Conservation (phyloP, 768 basidiomycete genomes). For the Candolleomyces eurysporus region DNA sequence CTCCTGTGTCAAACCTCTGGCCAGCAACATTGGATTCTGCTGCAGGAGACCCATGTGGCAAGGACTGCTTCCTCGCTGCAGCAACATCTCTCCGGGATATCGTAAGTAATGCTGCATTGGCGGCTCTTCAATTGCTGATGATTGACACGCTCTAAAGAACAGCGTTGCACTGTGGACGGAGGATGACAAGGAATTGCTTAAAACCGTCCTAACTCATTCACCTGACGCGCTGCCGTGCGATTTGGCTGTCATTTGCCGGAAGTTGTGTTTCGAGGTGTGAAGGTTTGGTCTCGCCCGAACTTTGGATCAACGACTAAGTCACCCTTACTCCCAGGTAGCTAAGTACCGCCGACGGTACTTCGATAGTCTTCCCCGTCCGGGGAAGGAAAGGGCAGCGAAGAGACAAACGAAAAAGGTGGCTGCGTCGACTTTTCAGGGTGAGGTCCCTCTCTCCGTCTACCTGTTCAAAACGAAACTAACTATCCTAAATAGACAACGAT, state of each 20-base stretch:
- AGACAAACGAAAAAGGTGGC: neutral
- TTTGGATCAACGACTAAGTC: constrained; percentile 12
- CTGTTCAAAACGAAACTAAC: too few species aligned
- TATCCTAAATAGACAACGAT: constrained; percentile 1
- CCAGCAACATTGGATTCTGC: constrained; percentile 16
- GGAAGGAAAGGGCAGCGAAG: neutral
- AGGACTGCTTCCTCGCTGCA: constrained; percentile 29
- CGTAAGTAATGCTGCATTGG: constrained; percentile 6
- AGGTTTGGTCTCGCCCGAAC: neutral
- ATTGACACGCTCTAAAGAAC: neutral
- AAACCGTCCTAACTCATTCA: constrained; percentile 36
- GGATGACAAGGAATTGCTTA: constrained; percentile 24
- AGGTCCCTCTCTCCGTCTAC: neutral
- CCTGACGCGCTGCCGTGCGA: constrained; percentile 51
- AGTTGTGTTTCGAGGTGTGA: constrained; percentile 45
- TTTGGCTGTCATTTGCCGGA: constrained; percentile 45
- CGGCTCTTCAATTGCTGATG: neutral
- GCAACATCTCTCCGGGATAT: constrained; percentile 6
- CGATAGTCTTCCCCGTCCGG: too few species aligned
- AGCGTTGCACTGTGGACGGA: constrained; percentile 22
- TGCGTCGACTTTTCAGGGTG: neutral
- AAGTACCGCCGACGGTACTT: constrained; percentile 19
- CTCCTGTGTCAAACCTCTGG: constrained; percentile 20
- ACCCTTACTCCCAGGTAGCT: constrained; percentile 15
- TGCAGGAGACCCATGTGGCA: constrained; percentile 25